These are phyloP conservation scores for Colletotrichum tofieldiae DNA, from an alignment of 2,329 filamentous ascomycete species.

Conservation along the genomic window DNA sequence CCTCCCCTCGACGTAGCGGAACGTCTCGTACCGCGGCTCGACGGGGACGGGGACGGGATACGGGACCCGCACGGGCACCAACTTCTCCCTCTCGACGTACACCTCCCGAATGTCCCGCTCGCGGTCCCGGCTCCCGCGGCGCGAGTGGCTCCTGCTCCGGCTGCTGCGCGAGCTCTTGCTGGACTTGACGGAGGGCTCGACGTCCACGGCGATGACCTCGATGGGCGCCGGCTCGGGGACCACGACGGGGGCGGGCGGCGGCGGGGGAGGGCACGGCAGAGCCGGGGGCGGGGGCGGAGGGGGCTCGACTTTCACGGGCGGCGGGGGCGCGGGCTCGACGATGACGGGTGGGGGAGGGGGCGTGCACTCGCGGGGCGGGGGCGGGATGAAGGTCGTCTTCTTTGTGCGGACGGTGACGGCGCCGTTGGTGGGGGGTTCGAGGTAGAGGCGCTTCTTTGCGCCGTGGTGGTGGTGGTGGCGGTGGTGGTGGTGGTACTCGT, in stretches of 20 bases:
- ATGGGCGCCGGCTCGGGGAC: slow-evolving; percentile 46
- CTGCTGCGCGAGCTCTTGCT: slow-evolving; percentile 44
- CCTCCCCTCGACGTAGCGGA: slow-evolving; percentile 67
- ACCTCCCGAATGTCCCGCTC: slow-evolving; percentile 54
- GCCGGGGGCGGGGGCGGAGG: slow-evolving; percentile 45
- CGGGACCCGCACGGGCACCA: slow-evolving; percentile 60
- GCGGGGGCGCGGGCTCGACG: slow-evolving; percentile 45
- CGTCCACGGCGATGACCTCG: slow-evolving; percentile 49
- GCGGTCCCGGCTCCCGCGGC: slow-evolving; percentile 44
- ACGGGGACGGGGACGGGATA: slow-evolving; percentile 56
- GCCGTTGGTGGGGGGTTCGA: slow-evolving; percentile 58
- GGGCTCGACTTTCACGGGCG: slow-evolving; percentile 37
- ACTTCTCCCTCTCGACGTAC: slow-evolving; percentile 67
- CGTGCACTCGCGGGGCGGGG: slow-evolving; percentile 47
- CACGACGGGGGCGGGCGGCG: slow-evolving; percentile 44
- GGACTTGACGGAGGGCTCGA: slow-evolving; percentile 45
- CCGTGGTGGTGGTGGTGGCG: slow-evolving; percentile 50
- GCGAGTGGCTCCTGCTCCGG: slow-evolving; percentile 50
- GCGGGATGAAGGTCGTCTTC: slow-evolving; percentile 57
- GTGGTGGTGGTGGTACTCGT: slow-evolving; percentile 39
- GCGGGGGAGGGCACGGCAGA: slow-evolving; percentile 47
- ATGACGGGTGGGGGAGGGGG: slow-evolving; percentile 51
- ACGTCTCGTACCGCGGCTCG: slow-evolving; percentile 63
- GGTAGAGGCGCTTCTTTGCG: slow-evolving; percentile 61
- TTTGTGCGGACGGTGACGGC: slow-evolving; percentile 54